phyloP scores from a whole-genome alignment of 305 asterid genomes.

The Plantago rigida region DNA sequence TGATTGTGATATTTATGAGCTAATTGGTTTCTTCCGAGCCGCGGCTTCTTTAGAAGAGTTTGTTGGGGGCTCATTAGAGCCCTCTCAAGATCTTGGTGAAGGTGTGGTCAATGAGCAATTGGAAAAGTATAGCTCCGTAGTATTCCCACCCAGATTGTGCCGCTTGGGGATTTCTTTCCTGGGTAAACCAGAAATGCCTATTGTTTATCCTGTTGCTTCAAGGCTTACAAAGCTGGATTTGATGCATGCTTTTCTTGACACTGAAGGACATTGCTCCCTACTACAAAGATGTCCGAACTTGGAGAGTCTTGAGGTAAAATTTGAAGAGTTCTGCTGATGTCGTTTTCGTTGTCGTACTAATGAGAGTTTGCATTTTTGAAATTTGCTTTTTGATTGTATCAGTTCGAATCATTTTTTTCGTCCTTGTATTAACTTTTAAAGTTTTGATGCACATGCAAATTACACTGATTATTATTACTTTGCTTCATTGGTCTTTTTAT shows the following conservation, averaged over 20 bases:
- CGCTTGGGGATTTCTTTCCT: constrained; percentile 64
- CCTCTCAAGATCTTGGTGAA: constrained; percentile 47
- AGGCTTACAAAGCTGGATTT: constrained; percentile 73
- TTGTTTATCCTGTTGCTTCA: constrained; percentile 63
- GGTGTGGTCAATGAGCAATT: constrained; percentile 42
- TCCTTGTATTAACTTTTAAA: too few relatives aligned
- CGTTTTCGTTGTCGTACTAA: too few relatives aligned
- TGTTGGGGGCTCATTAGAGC: constrained; percentile 67
- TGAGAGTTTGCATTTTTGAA: too few relatives aligned
- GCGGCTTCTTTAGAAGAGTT: constrained; percentile 73
- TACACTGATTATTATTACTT: too few relatives aligned
- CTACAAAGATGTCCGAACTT: constrained; percentile 72
- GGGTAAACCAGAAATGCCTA: constrained; percentile 62
- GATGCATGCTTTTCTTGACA: constrained; percentile 74
- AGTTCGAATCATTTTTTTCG: too few relatives aligned
- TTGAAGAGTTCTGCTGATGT: too few relatives aligned
- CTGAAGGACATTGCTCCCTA: constrained; percentile 73
- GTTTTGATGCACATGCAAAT: too few relatives aligned
- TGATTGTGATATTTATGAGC: not conserved
- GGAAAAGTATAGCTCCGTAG: constrained; percentile 39
- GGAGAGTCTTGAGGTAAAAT: constrained; percentile 76
- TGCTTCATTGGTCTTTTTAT: too few relatives aligned
- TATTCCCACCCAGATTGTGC: constrained; percentile 52
- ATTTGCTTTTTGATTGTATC: too few relatives aligned
- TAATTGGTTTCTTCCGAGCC: constrained; percentile 41